A percentile compares a stretch with the other conserved stretches of the same genome.
Evolutionary conservation across 1,284 basidiomycete genomes (phyloP).

Genomic region (Hypsizygus ulmarius): DNA sequence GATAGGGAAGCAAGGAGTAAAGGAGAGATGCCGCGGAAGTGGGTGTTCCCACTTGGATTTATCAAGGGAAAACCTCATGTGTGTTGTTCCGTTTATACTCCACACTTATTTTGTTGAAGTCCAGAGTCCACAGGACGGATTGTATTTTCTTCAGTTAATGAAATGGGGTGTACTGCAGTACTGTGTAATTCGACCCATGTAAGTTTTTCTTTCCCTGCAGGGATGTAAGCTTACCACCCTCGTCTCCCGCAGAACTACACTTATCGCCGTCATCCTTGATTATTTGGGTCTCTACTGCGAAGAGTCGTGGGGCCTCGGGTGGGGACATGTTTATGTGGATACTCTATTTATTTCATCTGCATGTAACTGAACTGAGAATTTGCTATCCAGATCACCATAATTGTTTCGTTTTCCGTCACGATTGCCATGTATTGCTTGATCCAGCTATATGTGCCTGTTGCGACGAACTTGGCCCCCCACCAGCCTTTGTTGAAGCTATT

Average conservation of each 20-base stretch:
- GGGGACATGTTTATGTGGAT: constrained; percentile 68
- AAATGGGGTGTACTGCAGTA: constrained; percentile 84
- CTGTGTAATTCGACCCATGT: constrained; percentile 67
- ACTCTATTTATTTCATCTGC: neutral
- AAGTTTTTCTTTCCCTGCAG: constrained; percentile 20
- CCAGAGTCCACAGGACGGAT: constrained; percentile 45
- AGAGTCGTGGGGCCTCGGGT: constrained; percentile 64
- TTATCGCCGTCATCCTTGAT: constrained; percentile 63
- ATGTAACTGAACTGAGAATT: constrained; percentile 2
- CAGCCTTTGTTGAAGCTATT: constrained; percentile 72
- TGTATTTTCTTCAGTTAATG: constrained; percentile 75
- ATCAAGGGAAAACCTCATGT: constrained; percentile 63
- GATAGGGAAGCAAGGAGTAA: constrained; percentile 43
- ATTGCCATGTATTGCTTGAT: constrained; percentile 80
- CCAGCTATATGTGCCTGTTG: constrained; percentile 68
- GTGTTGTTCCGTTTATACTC: constrained; percentile 13
- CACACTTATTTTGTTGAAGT: neutral
- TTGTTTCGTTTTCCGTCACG: constrained; percentile 74
- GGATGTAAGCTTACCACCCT: neutral
- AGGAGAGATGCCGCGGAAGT: constrained; percentile 51
- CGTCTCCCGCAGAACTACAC: constrained; percentile 47
- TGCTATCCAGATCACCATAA: constrained; percentile 47
- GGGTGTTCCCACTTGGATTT: constrained; percentile 70
- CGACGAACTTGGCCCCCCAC: constrained; percentile 54
- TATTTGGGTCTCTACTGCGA: constrained; percentile 72